Percentiles rank a stretch among this genome's conserved stretches.
Evolutionary conservation across 305 asterid species (phyloP).

Genomic region (Andrographis paniculata): DNA sequence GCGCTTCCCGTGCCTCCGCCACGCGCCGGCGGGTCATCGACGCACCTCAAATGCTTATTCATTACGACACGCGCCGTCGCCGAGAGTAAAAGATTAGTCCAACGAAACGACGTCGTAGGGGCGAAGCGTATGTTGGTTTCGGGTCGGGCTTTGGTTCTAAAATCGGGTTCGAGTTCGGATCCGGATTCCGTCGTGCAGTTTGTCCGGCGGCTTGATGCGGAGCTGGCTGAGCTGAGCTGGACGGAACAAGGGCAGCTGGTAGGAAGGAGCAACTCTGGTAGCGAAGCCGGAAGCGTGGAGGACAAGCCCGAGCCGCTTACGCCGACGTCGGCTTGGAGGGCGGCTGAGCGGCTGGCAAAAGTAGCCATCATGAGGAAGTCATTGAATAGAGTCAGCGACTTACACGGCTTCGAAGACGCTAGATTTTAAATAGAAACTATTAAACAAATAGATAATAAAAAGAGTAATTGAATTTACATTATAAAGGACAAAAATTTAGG

Average conservation of each 20-base stretch:
- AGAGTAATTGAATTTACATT: too few relatives aligned
- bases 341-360: conserved; percentile 78
- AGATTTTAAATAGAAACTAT: conserved; percentile 37
- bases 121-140: conserved; percentile 58
- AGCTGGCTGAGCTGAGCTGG: conserved; percentile 40
- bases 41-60: conserved; percentile 38
- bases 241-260: too few relatives aligned
- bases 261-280: conserved; percentile 23
- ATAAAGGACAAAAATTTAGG: too few relatives aligned
- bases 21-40: conserved; percentile 40
- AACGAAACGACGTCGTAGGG: conserved; percentile 42
- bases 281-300: conserved; percentile 11
- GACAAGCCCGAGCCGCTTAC: conserved; percentile 50
- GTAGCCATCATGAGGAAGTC: conserved; percentile 72
- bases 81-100: conserved; percentile 45
- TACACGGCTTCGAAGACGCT: conserved; percentile 80
- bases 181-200: too few relatives aligned
- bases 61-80: conserved; percentile 59
- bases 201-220: conserved; percentile 47
- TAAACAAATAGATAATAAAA: too few relatives aligned
- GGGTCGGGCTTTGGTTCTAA: conserved; percentile 47
- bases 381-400: conserved; percentile 68
- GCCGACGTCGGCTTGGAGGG: conserved; percentile 85
- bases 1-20: conserved; percentile 45
- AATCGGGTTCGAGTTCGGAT: conserved; percentile 31